These are phyloP conservation scores for Plectranthus barbatus DNA, from an alignment of 257 asterid species.

Conservation along the genomic window DNA sequence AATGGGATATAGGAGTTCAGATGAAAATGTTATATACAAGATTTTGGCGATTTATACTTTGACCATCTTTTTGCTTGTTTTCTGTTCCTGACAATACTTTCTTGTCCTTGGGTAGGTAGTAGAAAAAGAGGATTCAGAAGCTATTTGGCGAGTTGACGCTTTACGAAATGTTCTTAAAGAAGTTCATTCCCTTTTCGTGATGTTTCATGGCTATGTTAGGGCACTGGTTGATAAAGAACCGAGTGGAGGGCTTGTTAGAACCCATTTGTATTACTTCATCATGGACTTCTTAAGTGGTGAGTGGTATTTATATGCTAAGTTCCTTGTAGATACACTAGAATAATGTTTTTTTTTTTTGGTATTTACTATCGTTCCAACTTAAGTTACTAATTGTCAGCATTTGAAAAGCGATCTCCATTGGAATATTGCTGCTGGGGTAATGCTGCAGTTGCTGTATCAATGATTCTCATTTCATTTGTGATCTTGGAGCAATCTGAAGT, in stretches of 20 bases:
- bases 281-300: constrained; percentile 94
- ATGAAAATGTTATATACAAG: neutral
- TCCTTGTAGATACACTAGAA: constrained; percentile 23
- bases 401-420: constrained; percentile 87
- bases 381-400: constrained; percentile 94
- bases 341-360: constrained; percentile 20
- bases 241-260: constrained; percentile 72
- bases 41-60: neutral
- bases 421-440: constrained; percentile 99
- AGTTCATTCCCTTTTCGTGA: constrained; percentile 81
- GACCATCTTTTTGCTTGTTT: neutral
- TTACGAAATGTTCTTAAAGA: constrained; percentile 71
- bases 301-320: constrained; percentile 28
- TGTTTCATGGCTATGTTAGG: constrained; percentile 85
- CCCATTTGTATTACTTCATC: constrained; percentile 72
- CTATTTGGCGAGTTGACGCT: constrained; percentile 76
- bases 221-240: constrained; percentile 84
- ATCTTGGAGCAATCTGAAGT: constrained; percentile 60
- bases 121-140: constrained; percentile 69
- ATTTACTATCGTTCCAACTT: constrained; percentile 55
- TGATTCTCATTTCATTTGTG: constrained; percentile 59
- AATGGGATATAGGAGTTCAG: neutral
- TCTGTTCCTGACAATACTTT: constrained; percentile 6
- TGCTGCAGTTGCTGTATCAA: constrained; percentile 79
- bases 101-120: constrained; percentile 51